phyloP scores from a whole-genome alignment of 1,284 basidiomycete species.

The Acaromyces ingoldii region DNA sequence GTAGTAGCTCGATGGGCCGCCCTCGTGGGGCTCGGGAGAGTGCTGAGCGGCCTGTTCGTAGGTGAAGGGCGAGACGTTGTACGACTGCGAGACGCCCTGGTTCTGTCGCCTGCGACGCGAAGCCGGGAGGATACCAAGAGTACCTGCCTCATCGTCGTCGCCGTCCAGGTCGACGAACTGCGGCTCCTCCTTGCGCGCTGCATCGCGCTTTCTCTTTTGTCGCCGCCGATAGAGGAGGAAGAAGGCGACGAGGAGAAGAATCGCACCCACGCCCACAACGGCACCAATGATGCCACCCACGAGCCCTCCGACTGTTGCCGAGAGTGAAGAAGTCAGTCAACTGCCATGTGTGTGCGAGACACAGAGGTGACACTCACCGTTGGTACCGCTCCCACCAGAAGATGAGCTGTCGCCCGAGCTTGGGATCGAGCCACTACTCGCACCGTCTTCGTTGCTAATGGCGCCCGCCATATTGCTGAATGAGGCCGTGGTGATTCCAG shows the following conservation, averaged over 20 bases:
- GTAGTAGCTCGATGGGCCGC: neutral
- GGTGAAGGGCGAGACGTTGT: constrained; percentile 27
- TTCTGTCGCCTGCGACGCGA: constrained; percentile 3
- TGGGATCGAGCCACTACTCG: neutral
- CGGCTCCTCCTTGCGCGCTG: constrained; percentile 27
- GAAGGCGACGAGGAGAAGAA: constrained; percentile 20
- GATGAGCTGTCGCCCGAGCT: too few relatives aligned
- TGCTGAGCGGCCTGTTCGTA: constrained; percentile 15
- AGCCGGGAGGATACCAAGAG: neutral
- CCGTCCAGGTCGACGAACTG: constrained; percentile 37
- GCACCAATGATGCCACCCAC: constrained; percentile 39
- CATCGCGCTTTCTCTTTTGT: constrained; percentile 21
- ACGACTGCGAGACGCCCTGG: constrained; percentile 12
- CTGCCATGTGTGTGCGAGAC: neutral
- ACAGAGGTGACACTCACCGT: neutral
- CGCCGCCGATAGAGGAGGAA: constrained; percentile 28
- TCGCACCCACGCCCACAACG: constrained; percentile 23
- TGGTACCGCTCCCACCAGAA: neutral
- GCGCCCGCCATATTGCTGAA: constrained; percentile 27
- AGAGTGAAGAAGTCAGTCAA: neutral
- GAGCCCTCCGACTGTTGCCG: constrained; percentile 23
- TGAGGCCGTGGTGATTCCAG: constrained; percentile 14
- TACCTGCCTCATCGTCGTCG: constrained; percentile 23
- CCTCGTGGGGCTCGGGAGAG: neutral
- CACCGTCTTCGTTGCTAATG: constrained; percentile 8